Evolutionary conservation across 2,329 filamentous ascomycete species (phyloP).

Genomic region (Aureobasidium leucospermi): DNA sequence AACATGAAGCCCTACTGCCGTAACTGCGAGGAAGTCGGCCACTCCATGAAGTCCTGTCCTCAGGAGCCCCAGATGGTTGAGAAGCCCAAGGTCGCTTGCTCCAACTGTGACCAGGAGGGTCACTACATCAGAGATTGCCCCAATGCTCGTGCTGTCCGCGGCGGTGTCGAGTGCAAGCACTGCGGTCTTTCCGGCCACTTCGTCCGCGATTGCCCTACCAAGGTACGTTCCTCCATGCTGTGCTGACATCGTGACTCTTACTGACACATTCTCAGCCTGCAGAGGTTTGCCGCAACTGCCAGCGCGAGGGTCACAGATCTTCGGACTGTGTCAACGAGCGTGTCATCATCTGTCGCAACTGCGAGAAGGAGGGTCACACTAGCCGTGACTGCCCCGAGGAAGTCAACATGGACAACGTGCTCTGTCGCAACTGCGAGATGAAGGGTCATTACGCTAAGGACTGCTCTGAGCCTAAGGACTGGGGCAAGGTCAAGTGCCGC

Average conservation of each 20-base stretch:
- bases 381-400: conserved; percentile 54
- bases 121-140: conserved; percentile 34
- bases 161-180: conserved; percentile 26
- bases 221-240: neutral
- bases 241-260: neutral
- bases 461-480: conserved; percentile 54
- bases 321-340: conserved; percentile 29
- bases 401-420: conserved; percentile 31
- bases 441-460: conserved; percentile 55
- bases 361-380: conserved; percentile 34
- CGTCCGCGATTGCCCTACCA: conserved; percentile 26
- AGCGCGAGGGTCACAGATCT: conserved; percentile 25
- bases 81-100: conserved; percentile 42
- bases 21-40: conserved; percentile 47
- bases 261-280: conserved; percentile 17
- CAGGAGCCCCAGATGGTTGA: conserved; percentile 34
- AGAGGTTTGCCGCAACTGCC: conserved; percentile 29
- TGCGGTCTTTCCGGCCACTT: conserved; percentile 29
- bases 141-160: conserved; percentile 33
- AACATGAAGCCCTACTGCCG: conserved; percentile 43
- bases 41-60: conserved; percentile 40
- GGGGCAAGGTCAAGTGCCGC: conserved; percentile 40
- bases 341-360: conserved; percentile 27
- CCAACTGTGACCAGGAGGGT: conserved; percentile 40
- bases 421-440: conserved; percentile 28